Conservation (phyloP, 805 yeast species). For the Ogataea paraovalis region DNA sequence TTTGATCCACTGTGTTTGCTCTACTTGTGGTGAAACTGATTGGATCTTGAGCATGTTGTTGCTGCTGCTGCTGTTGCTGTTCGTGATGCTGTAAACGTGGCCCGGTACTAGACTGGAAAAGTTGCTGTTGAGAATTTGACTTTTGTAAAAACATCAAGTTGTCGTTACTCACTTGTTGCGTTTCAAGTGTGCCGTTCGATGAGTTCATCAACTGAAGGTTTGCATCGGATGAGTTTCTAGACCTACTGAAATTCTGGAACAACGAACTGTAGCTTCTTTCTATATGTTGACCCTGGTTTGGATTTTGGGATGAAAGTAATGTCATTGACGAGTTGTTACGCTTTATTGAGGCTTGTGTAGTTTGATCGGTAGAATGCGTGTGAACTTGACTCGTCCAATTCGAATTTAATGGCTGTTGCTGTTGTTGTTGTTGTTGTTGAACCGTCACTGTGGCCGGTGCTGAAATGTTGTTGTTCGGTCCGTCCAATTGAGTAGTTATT, state of each 20-base stretch:
- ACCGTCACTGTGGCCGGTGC: neutral
- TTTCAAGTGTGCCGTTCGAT: neutral
- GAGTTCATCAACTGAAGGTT: neutral
- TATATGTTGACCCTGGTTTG: neutral
- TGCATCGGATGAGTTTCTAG: neutral
- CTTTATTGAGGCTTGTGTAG: neutral
- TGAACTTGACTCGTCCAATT: neutral
- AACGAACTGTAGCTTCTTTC: conserved; percentile 8
- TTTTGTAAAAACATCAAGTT: neutral
- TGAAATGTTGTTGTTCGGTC: neutral
- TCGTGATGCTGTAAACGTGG: neutral
- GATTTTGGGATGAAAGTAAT: neutral
- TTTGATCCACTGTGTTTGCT: neutral
- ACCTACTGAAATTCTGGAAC: conserved; percentile 5
- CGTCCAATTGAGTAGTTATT: neutral
- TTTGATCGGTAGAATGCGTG: neutral
- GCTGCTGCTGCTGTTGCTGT: conserved; percentile 2
- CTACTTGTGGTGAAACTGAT: neutral
- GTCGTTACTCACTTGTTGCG: neutral
- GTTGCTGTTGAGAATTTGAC: neutral
- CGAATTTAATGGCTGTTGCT: neutral
- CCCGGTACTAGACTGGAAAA: neutral
- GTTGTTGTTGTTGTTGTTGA: conserved; percentile 1
- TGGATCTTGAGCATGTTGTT: neutral
- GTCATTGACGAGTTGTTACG: neutral